phyloP scores from a whole-genome alignment of 306 rosid species.

The Medicago lupulina region DNA sequence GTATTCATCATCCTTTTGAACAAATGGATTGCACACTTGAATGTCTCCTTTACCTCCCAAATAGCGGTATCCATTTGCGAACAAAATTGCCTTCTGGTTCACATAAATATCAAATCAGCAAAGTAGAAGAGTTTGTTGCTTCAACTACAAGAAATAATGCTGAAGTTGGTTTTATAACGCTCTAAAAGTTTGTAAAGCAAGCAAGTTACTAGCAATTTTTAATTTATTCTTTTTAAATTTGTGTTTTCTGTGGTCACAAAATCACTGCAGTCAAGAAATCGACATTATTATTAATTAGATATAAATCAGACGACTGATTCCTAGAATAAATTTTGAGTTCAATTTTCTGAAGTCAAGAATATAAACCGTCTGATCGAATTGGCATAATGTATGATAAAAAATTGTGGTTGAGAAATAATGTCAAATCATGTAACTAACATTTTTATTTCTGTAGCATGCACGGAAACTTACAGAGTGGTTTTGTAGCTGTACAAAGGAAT shows the following conservation, averaged over 20 bases:
- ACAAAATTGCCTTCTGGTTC: constrained; percentile 58
- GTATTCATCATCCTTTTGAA: constrained; percentile 61
- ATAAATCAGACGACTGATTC: not conserved
- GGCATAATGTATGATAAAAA: not conserved
- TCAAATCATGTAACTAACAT: not conserved
- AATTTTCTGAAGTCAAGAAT: not conserved
- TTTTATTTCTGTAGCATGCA: not conserved
- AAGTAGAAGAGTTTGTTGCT: constrained; percentile 10
- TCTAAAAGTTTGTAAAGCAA: not conserved
- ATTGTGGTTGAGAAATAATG: not conserved
- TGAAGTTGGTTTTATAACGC: not conserved
- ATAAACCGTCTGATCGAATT: no score
- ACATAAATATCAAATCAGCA: constrained; percentile 18
- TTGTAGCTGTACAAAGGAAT: constrained; percentile 19
- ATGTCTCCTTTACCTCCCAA: constrained; percentile 72
- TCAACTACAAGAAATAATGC: constrained; percentile 7
- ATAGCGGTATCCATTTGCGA: constrained; percentile 54
- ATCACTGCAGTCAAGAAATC: not conserved
- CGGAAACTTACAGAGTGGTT: constrained; percentile 62
- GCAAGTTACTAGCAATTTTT: not conserved
- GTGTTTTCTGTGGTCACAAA: not conserved
- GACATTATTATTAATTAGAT: not conserved
- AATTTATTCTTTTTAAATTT: no score
- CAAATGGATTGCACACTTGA: constrained; percentile 55
- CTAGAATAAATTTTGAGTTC: not conserved